Evolutionary conservation across 2,329 filamentous ascomycete species (phyloP), one percentile per base, ranked within the genome.

Genomic region (Neospermospora avenae): DNA sequence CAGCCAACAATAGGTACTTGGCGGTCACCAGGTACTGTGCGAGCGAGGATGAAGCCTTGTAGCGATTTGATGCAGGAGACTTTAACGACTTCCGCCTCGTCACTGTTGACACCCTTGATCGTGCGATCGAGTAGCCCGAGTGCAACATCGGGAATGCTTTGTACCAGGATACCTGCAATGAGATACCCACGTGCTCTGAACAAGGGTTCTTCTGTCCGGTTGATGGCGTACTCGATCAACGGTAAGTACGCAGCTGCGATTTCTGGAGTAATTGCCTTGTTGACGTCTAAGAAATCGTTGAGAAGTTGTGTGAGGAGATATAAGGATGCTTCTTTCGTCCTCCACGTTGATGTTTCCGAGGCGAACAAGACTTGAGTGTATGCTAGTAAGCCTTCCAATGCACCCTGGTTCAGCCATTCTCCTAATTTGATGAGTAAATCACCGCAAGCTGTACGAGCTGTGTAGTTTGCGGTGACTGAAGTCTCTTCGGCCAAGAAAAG

Each of bases 401-500:
- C 87, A 55, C 84, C 85, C 57, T 84, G 81, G 66, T 87, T 85
- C 57, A 96, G 83, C 93, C 92, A 96, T 74, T 97, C 93, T 51
- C 90, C 91, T 61, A 96, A 80, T 77, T 96, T 97, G 75, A 96
- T 92, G 28, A 96, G 82, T 52, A 99, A 79, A 73, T 98, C 95
- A 52, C 92, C 93, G 65, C 91, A 95, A 42, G 93, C 95, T 18
- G 91, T 96, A 67, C 95, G 86, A 14, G 95, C 90, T 0, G 95
- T 97, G 76, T 98, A 99, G 74, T 98, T 98, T 34, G 93, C 90
- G 13, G 92, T 96, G 18, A 97, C 89, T 2, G 92, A 93, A 1
- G 91, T 93, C 76, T 98, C 93, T 75, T 99, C 95, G 0, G 92
- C 93, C 49, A 99, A 81, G 75, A 96, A 99, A 2, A 99, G 83